These are phyloP conservation scores for Wallacemonas sp. DNA, from an alignment of 208 protist species.

Conservation along the genomic window DNA sequence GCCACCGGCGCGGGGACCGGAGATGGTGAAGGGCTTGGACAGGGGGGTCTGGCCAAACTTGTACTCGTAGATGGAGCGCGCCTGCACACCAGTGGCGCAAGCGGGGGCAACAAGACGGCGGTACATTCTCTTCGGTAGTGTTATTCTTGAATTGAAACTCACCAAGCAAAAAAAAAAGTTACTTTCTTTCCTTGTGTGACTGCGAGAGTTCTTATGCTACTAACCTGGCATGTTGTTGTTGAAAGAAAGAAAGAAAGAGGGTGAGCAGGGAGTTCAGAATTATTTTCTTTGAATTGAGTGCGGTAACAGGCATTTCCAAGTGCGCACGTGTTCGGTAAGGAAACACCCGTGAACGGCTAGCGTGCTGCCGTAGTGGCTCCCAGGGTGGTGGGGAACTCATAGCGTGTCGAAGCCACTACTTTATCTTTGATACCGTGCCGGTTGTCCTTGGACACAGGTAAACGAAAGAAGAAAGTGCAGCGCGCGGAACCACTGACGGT, in stretches of 20 bases:
- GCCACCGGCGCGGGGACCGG: not conserved
- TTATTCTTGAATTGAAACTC: no score
- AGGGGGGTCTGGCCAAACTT: conserved; percentile 77
- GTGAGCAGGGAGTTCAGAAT: conserved; percentile 2
- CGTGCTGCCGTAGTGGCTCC: no score
- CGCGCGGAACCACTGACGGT: not conserved
- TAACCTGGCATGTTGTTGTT: not conserved
- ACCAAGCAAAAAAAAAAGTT: no score
- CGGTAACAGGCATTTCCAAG: no score
- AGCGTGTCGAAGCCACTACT: no score
- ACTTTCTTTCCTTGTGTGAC: no score
- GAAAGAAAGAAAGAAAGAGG: not conserved
- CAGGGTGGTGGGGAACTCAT: no score
- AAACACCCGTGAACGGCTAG: no score
- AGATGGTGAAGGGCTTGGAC: conserved; percentile 33
- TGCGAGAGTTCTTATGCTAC: conserved; percentile 12
- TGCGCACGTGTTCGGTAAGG: no score
- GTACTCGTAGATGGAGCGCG: conserved; percentile 71
- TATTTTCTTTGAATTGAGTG: no score
- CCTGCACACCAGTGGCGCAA: conserved; percentile 28
- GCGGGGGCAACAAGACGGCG: conserved; percentile 37
- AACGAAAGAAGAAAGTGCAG: not conserved
- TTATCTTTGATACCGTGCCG: no score
- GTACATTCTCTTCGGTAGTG: conserved; percentile 36
- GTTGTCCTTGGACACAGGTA: no score